Percentiles rank a stretch among this genome's conserved stretches.
phyloP scores from a whole-genome alignment of 1,284 basidiomycete species.

The Laetiporus sulphureus region DNA sequence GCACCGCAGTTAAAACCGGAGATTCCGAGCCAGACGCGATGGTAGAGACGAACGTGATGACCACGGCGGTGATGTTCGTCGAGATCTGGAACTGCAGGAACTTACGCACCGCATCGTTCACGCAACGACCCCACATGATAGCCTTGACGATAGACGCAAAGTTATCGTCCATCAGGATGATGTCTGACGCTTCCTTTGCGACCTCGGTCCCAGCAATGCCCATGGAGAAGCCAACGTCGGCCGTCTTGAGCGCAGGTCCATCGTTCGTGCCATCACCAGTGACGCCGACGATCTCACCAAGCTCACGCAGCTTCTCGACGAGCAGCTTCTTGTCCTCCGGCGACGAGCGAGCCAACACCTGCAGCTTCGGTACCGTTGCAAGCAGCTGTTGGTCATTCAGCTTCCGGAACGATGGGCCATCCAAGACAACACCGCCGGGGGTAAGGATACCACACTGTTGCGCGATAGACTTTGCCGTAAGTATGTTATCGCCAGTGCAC shows the following conservation, averaged over 20 bases:
- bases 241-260: slow-evolving; percentile 93
- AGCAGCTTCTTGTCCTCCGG: slow-evolving; percentile 96
- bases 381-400: slow-evolving; percentile 50
- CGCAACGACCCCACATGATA: slow-evolving; percentile 98
- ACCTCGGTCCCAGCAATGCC: slow-evolving; percentile 98
- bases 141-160: slow-evolving; percentile 95
- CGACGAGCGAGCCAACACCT: slow-evolving; percentile 90
- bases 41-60: slow-evolving; percentile 91
- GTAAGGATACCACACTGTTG: slow-evolving; percentile 94
- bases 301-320: slow-evolving; percentile 81
- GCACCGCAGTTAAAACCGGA: slow-evolving; percentile 91
- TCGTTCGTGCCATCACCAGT: slow-evolving; percentile 99
- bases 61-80: slow-evolving; percentile 92
- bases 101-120: slow-evolving; percentile 96
- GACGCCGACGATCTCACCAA: slow-evolving; percentile 93
- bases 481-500: slow-evolving; percentile 97
- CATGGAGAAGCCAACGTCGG: slow-evolving; percentile 96
- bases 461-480: slow-evolving; percentile 92
- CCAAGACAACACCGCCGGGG: slow-evolving; percentile 92
- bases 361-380: slow-evolving; percentile 62
- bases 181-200: slow-evolving; percentile 98
- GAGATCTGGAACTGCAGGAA: slow-evolving; percentile 98
- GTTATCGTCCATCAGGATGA: slow-evolving; percentile 98
- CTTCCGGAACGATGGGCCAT: slow-evolving; percentile 78
- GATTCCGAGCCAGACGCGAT: slow-evolving; percentile 72